phyloP scores from a whole-genome alignment of 257 asterid genomes.

The Ajuga chamaepitys region DNA sequence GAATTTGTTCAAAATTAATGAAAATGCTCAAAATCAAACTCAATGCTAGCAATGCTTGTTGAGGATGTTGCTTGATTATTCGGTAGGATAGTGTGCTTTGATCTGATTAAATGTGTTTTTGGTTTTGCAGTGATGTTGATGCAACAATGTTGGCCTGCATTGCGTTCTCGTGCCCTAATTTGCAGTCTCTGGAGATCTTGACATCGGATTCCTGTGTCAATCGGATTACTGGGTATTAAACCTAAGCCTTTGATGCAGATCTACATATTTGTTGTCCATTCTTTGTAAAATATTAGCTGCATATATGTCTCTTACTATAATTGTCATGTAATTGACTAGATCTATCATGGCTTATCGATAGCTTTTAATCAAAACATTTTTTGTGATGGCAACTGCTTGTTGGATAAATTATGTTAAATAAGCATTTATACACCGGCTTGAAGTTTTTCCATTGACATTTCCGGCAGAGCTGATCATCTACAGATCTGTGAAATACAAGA shows the following conservation, averaged over 20 bases:
- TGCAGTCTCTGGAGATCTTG: slow-evolving; percentile 72
- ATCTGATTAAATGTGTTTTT: slow-evolving; percentile 21
- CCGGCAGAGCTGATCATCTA: not conserved
- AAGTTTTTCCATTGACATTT: too few relatives aligned
- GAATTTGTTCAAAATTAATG: not conserved
- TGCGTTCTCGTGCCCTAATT: slow-evolving; percentile 86
- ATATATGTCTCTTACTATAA: not conserved
- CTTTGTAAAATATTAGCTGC: not conserved
- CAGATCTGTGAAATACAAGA: not conserved
- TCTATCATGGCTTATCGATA: not conserved
- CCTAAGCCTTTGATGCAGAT: not conserved
- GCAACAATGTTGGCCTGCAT: slow-evolving; percentile 87
- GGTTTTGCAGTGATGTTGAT: slow-evolving; percentile 76
- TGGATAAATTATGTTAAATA: not conserved
- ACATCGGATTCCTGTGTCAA: slow-evolving; percentile 52
- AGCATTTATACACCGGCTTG: not conserved
- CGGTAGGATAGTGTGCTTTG: not conserved
- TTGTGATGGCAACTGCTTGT: not conserved
- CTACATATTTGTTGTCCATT: not conserved
- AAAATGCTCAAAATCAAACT: not conserved
- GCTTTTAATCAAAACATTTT: not conserved
- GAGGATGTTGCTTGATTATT: not conserved
- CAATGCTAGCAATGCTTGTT: not conserved
- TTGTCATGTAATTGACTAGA: not conserved
- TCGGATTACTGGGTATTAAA: slow-evolving; percentile 75